Base-by-base conservation (phyloP, 2,329 filamentous ascomycete species). In the Colletotrichum chlorophyti region DNA sequence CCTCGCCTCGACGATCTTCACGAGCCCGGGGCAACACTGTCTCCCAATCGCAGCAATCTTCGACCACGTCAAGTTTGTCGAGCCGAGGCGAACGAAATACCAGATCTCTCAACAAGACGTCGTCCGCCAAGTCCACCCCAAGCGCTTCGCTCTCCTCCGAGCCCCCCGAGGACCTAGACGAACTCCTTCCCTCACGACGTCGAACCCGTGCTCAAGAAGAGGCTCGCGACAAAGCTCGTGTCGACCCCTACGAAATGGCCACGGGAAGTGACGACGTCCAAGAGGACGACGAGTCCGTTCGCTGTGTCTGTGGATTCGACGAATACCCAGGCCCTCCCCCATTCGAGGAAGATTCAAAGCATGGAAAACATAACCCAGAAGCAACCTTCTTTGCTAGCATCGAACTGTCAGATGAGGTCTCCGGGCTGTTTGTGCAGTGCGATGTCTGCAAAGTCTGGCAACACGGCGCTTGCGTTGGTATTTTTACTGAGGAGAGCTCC, bases 371-470 rank as follows among this genome's bases (percentile, higher is more conserved):
- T 58, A 81, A 84, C 58, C 80, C 80, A 69, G 80, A 86, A 67
- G 72, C 80, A 63, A 80, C 87, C 66, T 75, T 83, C 71, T 76
- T 86, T 76, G 75, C 82, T 73, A 74, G 81, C 72, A 76, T 87
- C 77, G 78, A 87, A 63, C 81, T 91, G 63, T 86, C 88, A 27
- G 93, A 97, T 68, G 94, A 98, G 64, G 83, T 94, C 65, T 95
- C 94, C 40, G 94, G 93, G 49, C 90, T 98, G 75, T 99, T 97
- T 76, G 93, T 99, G 65, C 94, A 98, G 79, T 99, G 95, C 83
- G 95, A 98, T 76, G 83, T 91, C 64, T 99, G 95, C 81, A 96
- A 96, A 72, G 95, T 98, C 63, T 99, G 94, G 95, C 95, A 99
- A 74, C 95, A 99, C 72, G 95, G 95, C 68, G 94, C 93, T 60